phyloP scores from a whole-genome alignment of 768 basidiomycete species.

The Tremella mesenterica region DNA sequence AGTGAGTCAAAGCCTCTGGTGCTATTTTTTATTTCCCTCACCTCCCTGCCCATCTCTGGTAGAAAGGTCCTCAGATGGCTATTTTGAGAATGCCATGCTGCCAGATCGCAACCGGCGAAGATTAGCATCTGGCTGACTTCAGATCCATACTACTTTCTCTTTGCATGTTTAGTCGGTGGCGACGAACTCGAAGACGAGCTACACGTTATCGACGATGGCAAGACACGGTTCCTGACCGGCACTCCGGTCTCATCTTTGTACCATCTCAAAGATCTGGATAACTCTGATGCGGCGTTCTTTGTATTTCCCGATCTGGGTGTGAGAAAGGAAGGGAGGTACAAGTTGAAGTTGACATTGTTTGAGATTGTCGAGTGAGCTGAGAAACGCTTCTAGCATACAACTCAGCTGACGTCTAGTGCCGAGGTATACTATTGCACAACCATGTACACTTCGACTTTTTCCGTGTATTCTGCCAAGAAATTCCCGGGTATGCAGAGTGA shows the following conservation, averaged over 20 bases:
- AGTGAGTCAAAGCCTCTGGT: slow-evolving; percentile 41
- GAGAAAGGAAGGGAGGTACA: slow-evolving; percentile 81
- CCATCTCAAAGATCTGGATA: slow-evolving; percentile 68
- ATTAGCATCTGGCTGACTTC: slow-evolving; percentile 44
- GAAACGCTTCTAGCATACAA: slow-evolving; percentile 39
- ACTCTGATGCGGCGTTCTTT: slow-evolving; percentile 74
- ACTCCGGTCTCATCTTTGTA: slow-evolving; percentile 69
- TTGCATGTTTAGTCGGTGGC: slow-evolving; percentile 77
- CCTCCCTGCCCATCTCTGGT: too few species aligned
- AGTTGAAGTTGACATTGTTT: slow-evolving; percentile 67
- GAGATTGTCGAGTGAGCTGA: slow-evolving; percentile 88
- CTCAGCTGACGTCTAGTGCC: slow-evolving; percentile 15
- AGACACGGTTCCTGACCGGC: slow-evolving; percentile 83
- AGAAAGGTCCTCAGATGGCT: too few species aligned
- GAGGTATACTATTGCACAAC: slow-evolving; percentile 84
- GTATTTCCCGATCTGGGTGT: slow-evolving; percentile 93
- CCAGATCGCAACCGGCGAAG: too few species aligned
- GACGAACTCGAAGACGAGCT: slow-evolving; percentile 66
- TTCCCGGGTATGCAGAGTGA: slow-evolving; percentile 92
- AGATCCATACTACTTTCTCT: slow-evolving; percentile 91
- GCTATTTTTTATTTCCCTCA: too few species aligned
- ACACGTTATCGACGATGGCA: slow-evolving; percentile 83
- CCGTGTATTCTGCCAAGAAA: slow-evolving; percentile 92
- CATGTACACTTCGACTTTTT: slow-evolving; percentile 79
- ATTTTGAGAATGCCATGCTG: too few species aligned